Base-by-base conservation (phyloP, 768 basidiomycete genomes). In the Leccinum variicolor region DNA sequence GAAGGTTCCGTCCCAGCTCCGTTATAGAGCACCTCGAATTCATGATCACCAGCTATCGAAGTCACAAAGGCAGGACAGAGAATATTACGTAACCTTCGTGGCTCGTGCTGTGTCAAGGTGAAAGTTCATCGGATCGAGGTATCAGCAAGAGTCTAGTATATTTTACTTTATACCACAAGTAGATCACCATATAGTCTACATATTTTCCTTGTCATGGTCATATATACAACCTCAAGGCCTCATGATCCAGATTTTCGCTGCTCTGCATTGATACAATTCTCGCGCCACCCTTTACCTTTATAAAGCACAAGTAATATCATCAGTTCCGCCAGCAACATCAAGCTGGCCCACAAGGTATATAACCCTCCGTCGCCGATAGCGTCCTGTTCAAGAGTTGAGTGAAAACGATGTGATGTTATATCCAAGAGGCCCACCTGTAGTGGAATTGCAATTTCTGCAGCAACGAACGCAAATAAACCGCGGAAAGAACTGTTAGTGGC, bases 321-420 rank as follows among this genome's bases (percentile, higher is more conserved):
- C 10, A 78, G 53, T 39, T 84, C 81, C 11, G 79, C 77, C 10
- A 87, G 39, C 1, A 81, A 59, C 69, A 90, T 72, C 8, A 93
- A 34, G 0, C 82, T 79, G 0, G 79, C 77, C 75, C 83, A 89
- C 4, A 93, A 71, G 0, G 87, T 87, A 65, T 92, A 94, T 53
- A 89, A 75, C 63, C 92, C 81, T 66, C 91, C 92, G 61, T 94
- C 92, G 0, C 92, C 92, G 19, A 94, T 79, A 2, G 81, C 75
- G 57, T 87, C 79, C 81, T 90, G 62, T 6, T 58, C 11, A 19
- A 17, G n/a, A 39, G 1, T 21, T 58, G 36, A 61, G 46, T n/a
- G 17, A 15, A 53, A 46, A 26, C 2, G 9, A 59, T 13, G 19
- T 43, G 19, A 19, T 41, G 2, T 11, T 2, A 13, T 25, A 3